A percentile compares a stretch with the other conserved stretches of the same genome.
phyloP scores from a whole-genome alignment of 108 stramenopile genomes.

The Conticribra guillardii region DNA sequence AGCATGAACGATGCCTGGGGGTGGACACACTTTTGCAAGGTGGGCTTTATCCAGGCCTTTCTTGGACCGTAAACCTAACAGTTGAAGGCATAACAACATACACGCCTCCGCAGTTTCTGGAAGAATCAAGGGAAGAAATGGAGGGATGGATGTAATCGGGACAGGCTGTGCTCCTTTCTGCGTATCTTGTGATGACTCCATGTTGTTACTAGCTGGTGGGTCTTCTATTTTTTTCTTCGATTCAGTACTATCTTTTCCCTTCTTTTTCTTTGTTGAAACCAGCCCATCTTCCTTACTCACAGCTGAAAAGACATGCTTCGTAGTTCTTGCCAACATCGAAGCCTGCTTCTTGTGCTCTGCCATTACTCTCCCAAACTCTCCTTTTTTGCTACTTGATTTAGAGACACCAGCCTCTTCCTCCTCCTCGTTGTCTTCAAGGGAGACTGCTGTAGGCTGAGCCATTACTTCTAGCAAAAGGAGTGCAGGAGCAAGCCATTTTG shows the following conservation, averaged over 20 bases:
- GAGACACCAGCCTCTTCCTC: constrained; percentile 33
- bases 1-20: constrained; percentile 59
- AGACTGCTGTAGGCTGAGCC: constrained; percentile 75
- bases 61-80: constrained; percentile 58
- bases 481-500: constrained; percentile 70
- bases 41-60: constrained; percentile 22
- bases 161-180: constrained; percentile 15
- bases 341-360: constrained; percentile 64
- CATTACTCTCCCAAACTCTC: constrained; percentile 56
- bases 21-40: constrained; percentile 34
- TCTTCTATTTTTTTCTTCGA: constrained; percentile 25
- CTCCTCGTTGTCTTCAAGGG: constrained; percentile 44
- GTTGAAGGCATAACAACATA: constrained; percentile 63
- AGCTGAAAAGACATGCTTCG: constrained; percentile 50
- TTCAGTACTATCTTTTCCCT: constrained; percentile 16
- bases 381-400: constrained; percentile 25
- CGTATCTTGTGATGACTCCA: background rate
- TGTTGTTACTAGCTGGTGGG: constrained; percentile 1
- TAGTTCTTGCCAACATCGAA: constrained; percentile 37
- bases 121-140: constrained; percentile 70
- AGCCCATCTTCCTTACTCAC: constrained; percentile 37
- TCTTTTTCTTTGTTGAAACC: constrained; percentile 36
- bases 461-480: constrained; percentile 63
- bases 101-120: constrained; percentile 49
- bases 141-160: constrained; percentile 54